phyloP scores from a whole-genome alignment of 495 filamentous ascomycete species.

The Baudoinia panamericana region DNA sequence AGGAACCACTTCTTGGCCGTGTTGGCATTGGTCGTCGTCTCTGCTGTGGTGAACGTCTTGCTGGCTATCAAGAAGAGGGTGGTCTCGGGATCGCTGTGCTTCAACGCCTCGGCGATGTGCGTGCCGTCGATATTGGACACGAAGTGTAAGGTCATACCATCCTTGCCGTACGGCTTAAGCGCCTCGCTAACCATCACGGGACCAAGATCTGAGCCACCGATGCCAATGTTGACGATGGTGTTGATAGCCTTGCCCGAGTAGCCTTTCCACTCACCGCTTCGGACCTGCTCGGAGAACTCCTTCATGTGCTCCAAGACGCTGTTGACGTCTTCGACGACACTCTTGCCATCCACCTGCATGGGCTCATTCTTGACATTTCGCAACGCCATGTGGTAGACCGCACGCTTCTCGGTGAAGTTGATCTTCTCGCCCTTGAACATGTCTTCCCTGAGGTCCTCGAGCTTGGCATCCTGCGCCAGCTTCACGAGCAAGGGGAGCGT shows the following conservation, averaged over 20 bases:
- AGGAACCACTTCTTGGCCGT: conserved; percentile 95
- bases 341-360: conserved; percentile 88
- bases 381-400: conserved; percentile 89
- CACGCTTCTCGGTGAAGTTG: conserved; percentile 95
- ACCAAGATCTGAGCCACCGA: conserved; percentile 96
- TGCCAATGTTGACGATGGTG: conserved; percentile 93
- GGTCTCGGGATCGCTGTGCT: conserved; percentile 81
- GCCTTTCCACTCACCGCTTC: conserved; percentile 94
- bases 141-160: conserved; percentile 80
- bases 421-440: conserved; percentile 98
- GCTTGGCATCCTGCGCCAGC: conserved; percentile 75
- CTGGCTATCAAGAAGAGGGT: conserved; percentile 95
- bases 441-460: conserved; percentile 86
- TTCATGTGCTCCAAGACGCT: conserved; percentile 90
- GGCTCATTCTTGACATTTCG: conserved; percentile 73
- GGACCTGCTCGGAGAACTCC: conserved; percentile 86
- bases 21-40: conserved; percentile 94
- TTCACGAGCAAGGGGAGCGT: conserved; percentile 75
- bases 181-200: conserved; percentile 98
- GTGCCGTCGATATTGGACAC: conserved; percentile 99
- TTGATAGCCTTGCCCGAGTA: conserved; percentile 96
- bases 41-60: conserved; percentile 98
- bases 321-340: conserved; percentile 91
- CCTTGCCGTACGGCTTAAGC: conserved; percentile 81
- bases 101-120: conserved; percentile 88